Base-by-base conservation (phyloP, 2,329 filamentous ascomycete species). In the Magnaporthales sp. region DNA sequence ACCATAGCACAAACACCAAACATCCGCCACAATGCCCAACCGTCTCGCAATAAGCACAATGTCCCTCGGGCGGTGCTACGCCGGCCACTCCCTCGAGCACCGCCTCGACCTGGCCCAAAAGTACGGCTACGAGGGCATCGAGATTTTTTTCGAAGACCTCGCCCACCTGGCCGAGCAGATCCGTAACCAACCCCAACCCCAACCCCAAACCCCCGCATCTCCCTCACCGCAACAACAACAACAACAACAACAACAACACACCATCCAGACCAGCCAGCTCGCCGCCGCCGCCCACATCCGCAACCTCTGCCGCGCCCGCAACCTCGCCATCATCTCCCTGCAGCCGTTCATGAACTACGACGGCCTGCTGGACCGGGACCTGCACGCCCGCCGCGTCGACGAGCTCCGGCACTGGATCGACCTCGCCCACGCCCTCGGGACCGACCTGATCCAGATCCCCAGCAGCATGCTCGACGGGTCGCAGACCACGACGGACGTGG, bases 341-440 rank as follows among this genome's bases (percentile, higher is more conserved):
- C 86, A 88, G 71, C 87, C 87, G 2, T 89, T 90, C 74, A 81
- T 81, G 77, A 83, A 88, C 75, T 88, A 86, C 74, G 87, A 89
- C 70, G 87, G 87, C 8, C 79, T 88, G 0, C 68, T 81, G 11
- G 83, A 87, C 74, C 76, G 83, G 10, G 68, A 73, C 24, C 76
- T 80, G 65, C 84, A 85, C 68, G 75, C 76, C 1, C 73, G 77
- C 32, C 78, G 85, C 19, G 76, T 89, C 32, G 77, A 80, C 51
- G 80, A 88, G 70, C 79, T 89, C 63, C 77, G 81, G 13, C 75
- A 84, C 26, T 89, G 87, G 87, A 84, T 89, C 69, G 71, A 80
- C 27, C 75, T 90, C 15, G 85, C 83, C 2, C 76, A 80, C 22
- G 79, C 81, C 13, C 77, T 90, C 1, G 75, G 76, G n/a, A 89